Base-by-base conservation (phyloP, 208 protist species). In the Naegleria fowleri region DNA sequence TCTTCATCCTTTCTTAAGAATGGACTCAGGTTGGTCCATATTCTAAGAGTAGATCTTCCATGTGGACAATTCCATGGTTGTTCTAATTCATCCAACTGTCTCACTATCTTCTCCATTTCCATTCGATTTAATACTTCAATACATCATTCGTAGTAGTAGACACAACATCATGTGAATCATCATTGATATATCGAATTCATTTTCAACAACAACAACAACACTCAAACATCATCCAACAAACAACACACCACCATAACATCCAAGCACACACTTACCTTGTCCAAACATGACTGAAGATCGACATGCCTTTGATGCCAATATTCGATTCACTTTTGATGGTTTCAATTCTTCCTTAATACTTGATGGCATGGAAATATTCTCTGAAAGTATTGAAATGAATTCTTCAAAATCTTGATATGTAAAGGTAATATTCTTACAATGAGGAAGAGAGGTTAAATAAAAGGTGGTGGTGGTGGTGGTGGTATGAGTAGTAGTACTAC, bases 1-100 rank as follows among this genome's bases (percentile, higher is more conserved):
- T n/a, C n/a, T n/a, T n/a, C n/a, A n/a, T 48, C 43, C 43, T 48
- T 7, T 48, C 43, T 48, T 7, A 48, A 48, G 75, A 83, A 16
- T 39, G 22, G 0, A 19, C 75, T 33, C 6, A 85, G 2, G 11
- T 85, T 33, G 22, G n/a, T n/a, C 5, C 38, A 13, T 9, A 36
- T 13, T 9, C 79, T 9, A 0, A 93, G 93, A 11, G 97, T 98
- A 6, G 97, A 97, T 36, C 97, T 93, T 38, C 97, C 97, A 92
- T 98, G 97, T n/a, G 97, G 97, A 89, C 97, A 98, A 93, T 95
- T 96, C 97, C 97, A 98, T 76, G 97, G 97, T 86, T 98, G 95
- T 3, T 97, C 94, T n/a, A 98, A 92, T 90, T 93, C 92, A 38
- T 92, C 91, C 2, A 93, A 41, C 29, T 90, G 15, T 19, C 13